Percentiles rank a stretch among this genome's conserved stretches.
Evolutionary conservation across 176 grass and related monocot species (phyloP).

Genomic region (Oryza meyeriana): DNA sequence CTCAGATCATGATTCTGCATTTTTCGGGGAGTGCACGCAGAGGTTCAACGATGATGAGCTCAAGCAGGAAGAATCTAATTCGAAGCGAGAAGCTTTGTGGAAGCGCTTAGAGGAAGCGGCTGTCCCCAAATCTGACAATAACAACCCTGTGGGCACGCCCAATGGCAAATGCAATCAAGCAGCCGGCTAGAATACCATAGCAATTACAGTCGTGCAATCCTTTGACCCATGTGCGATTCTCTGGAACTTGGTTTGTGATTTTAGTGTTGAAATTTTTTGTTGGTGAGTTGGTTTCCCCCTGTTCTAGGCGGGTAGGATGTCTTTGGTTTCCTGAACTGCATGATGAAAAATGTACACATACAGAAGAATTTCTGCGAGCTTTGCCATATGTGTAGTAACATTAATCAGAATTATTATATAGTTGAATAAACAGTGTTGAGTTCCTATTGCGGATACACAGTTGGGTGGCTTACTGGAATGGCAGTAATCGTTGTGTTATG

Average conservation of each 20-base stretch:
- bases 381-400: slow-evolving; percentile 39
- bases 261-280: slow-evolving; percentile 41
- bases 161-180: slow-evolving; percentile 49
- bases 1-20: slow-evolving; percentile 70
- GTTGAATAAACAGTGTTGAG: slow-evolving; percentile 49
- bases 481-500: not conserved
- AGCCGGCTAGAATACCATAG: slow-evolving; percentile 37
- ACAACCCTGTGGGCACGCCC: slow-evolving; percentile 3
- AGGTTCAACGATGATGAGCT: slow-evolving; percentile 73
- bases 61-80: slow-evolving; percentile 61
- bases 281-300: slow-evolving; percentile 36
- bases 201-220: slow-evolving; percentile 1
- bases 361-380: slow-evolving; percentile 27
- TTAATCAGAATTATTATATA: slow-evolving; percentile 47
- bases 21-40: slow-evolving; percentile 64
- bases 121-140: slow-evolving; percentile 41
- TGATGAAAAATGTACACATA: slow-evolving; percentile 43
- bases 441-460: slow-evolving; percentile 35
- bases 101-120: slow-evolving; percentile 76
- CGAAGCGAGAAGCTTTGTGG: slow-evolving; percentile 63
- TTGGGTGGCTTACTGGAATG: slow-evolving; percentile 26
- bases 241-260: slow-evolving; percentile 41
- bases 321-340: slow-evolving; percentile 46
- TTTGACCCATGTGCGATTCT: slow-evolving; percentile 28
- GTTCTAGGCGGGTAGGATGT: slow-evolving; percentile 39